These are phyloP conservation scores for Pilobolus umbonatus DNA, from an alignment of 192 early-diverging fungal species.

Conservation along the genomic window DNA sequence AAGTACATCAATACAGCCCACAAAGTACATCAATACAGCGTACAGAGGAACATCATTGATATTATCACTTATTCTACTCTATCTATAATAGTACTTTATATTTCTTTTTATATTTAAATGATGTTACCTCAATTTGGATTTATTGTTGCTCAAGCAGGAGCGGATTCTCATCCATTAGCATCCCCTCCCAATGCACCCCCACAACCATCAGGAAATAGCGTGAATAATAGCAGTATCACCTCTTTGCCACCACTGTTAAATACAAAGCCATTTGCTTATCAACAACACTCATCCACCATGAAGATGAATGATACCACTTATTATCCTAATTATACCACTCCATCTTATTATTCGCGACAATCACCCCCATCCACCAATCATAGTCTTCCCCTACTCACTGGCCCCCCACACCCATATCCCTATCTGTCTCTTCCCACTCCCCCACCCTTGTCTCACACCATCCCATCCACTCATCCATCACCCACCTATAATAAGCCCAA, in stretches of 20 bases:
- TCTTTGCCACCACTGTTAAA: conserved; percentile 7
- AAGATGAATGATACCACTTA: not conserved
- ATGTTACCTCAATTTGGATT: conserved; percentile 37
- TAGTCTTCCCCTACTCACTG: not conserved
- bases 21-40: too few species aligned
- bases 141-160: conserved; percentile 36
- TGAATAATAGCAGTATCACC: not conserved
- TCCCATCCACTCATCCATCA: not conserved
- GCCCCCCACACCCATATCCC: too few species aligned
- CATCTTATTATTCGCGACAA: conserved; percentile 6
- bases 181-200: not conserved
- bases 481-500: not conserved
- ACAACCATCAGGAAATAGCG: not conserved
- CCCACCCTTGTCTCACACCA: too few species aligned
- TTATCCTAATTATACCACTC: not conserved
- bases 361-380: not conserved
- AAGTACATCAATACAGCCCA: too few species aligned
- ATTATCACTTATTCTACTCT: too few species aligned
- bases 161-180: conserved; percentile 17
- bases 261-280: conserved; percentile 6
- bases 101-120: too few species aligned
- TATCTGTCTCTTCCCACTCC: too few species aligned
- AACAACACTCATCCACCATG: not conserved
- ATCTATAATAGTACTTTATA: too few species aligned
- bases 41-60: too few species aligned